A percentile compares a stretch with the other conserved stretches of the same genome.
Evolutionary conservation across 2,329 filamentous ascomycete species (phyloP).

Genomic region (Stenocarpella maydis): DNA sequence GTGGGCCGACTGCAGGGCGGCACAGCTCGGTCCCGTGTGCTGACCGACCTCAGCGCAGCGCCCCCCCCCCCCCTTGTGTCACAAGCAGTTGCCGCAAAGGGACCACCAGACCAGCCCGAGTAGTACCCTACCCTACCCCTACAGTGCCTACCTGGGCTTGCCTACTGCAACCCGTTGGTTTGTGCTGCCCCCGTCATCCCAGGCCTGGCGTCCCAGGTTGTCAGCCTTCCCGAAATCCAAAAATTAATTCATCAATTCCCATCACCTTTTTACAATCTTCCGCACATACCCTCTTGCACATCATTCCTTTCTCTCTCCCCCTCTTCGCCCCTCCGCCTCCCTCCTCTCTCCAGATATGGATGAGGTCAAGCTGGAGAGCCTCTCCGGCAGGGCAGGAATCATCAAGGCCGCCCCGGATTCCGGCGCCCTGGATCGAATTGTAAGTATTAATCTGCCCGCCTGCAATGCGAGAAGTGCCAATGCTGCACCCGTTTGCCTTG

Average conservation of each 20-base stretch:
- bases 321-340: slow-evolving; percentile 20
- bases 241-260: slow-evolving; percentile 29
- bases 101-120: not conserved
- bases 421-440: slow-evolving; percentile 65
- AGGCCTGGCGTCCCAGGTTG: slow-evolving; percentile 20
- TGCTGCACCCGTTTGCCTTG: not conserved
- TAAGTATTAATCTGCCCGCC: slow-evolving; percentile 49
- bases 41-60: not conserved
- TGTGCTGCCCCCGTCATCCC: slow-evolving; percentile 20
- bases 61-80: too few relatives aligned
- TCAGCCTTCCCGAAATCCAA: slow-evolving; percentile 34
- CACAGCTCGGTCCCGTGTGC: slow-evolving; percentile 7
- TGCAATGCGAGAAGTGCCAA: not conserved
- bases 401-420: slow-evolving; percentile 62
- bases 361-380: slow-evolving; percentile 48
- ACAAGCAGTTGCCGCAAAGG: slow-evolving; percentile 6
- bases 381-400: slow-evolving; percentile 64
- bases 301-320: not conserved
- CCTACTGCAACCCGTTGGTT: slow-evolving; percentile 6
- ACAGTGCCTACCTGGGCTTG: not conserved
- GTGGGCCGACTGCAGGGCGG: slow-evolving; percentile 8
- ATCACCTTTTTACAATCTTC: slow-evolving; percentile 10
- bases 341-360: slow-evolving; percentile 29
- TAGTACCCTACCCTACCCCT: not conserved
- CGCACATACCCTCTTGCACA: not conserved